Conservation (phyloP, 2,329 filamentous ascomycete genomes). For the Trichoderma koningii region DNA sequence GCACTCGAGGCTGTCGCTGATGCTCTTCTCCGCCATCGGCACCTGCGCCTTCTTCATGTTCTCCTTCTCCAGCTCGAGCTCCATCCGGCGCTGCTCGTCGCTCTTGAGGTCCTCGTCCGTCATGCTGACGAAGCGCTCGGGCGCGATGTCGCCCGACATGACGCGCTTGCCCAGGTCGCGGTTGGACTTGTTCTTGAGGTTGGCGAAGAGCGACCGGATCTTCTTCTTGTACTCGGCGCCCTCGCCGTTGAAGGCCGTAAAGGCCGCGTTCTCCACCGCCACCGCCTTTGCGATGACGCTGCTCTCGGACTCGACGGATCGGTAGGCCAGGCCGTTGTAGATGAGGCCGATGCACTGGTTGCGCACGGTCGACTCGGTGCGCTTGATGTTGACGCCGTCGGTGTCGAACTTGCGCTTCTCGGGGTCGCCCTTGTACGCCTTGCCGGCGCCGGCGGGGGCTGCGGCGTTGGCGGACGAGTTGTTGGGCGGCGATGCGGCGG, state of each 20-base stretch:
- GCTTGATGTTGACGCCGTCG: conserved; percentile 77
- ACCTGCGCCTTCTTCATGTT: conserved; percentile 99
- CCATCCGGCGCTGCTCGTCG: conserved; percentile 73
- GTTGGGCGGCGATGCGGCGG: conserved; percentile 48
- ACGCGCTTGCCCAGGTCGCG: conserved; percentile 74
- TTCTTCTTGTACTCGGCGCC: conserved; percentile 79
- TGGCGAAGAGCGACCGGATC: conserved; percentile 89
- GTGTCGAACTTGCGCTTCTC: conserved; percentile 79
- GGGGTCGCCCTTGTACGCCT: conserved; percentile 62
- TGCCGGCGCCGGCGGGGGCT: conserved; percentile 44
- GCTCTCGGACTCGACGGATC: conserved; percentile 70
- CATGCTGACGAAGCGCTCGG: conserved; percentile 81
- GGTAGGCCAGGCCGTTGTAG: conserved; percentile 82
- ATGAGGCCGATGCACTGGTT: conserved; percentile 88
- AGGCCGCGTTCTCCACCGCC: conserved; percentile 82
- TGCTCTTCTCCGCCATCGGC: conserved; percentile 85
- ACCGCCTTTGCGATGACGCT: conserved; percentile 73
- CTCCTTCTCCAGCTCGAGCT: conserved; percentile 77
- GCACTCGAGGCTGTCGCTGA: conserved; percentile 85
- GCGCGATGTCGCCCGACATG: conserved; percentile 69
- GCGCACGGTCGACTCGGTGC: conserved; percentile 72
- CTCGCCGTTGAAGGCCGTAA: conserved; percentile 68
- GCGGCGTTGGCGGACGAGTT: conserved; percentile 53
- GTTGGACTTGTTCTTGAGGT: conserved; percentile 92
- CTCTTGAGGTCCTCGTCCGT: conserved; percentile 88